Percentiles rank a stretch among this genome's conserved stretches.
Conservation (phyloP, 495 filamentous ascomycete species). For the Hypoxylon lienhwacheense region DNA sequence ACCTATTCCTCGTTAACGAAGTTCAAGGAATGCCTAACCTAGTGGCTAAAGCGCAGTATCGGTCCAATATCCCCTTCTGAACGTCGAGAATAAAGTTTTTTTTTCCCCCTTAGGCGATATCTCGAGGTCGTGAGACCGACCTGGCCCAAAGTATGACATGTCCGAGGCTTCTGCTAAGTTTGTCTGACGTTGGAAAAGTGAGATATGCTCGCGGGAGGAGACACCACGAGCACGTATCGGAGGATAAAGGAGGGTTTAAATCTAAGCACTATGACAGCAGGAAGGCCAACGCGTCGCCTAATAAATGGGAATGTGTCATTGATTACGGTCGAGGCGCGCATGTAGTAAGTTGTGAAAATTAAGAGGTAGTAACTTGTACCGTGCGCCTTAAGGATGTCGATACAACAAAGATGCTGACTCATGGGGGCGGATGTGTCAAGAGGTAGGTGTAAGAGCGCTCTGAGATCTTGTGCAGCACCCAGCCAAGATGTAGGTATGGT, state of each 20-base stretch:
- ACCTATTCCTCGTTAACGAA: constrained; percentile 21
- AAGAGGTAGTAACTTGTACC: constrained; percentile 46
- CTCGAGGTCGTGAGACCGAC: neutral
- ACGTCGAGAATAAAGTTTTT: constrained; percentile 16
- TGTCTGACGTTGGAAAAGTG: constrained; percentile 16
- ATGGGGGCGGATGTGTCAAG: constrained; percentile 39
- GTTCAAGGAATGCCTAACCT: constrained; percentile 28
- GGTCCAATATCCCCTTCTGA: constrained; percentile 13
- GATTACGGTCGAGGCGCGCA: constrained; percentile 27
- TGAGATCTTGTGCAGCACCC: constrained; percentile 24
- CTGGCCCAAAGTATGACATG: neutral
- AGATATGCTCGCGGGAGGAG: constrained; percentile 12
- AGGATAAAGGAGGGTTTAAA: constrained; percentile 22
- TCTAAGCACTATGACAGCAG: constrained; percentile 24
- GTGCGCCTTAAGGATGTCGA: constrained; percentile 38
- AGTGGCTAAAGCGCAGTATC: constrained; percentile 23
- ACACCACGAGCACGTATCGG: constrained; percentile 3
- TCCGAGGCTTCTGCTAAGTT: neutral
- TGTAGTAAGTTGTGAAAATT: constrained; percentile 37
- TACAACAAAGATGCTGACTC: constrained; percentile 39
- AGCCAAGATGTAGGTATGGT: constrained; percentile 8
- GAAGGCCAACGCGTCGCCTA: constrained; percentile 17
- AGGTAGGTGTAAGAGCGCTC: constrained; percentile 27
- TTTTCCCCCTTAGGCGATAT: constrained; percentile 2
- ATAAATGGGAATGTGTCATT: constrained; percentile 19